phyloP scores from a whole-genome alignment of 2,329 filamentous ascomycete genomes.

The Calonectria naviculata region DNA sequence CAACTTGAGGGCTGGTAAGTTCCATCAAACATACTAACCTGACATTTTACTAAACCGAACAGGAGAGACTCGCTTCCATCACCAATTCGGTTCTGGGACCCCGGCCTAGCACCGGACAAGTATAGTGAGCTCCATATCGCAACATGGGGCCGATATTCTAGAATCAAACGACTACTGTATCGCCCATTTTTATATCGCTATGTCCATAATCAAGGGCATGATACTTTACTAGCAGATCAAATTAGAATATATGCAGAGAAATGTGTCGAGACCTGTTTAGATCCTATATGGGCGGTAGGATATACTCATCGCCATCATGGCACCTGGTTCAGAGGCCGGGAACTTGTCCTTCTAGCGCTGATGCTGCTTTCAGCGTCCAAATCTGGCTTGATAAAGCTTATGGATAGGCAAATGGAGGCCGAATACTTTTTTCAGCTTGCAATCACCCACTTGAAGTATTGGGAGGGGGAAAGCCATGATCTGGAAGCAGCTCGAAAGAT shows the following conservation, averaged over 20 bases:
- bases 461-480: conserved; percentile 11
- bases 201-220: background rate
- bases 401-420: conserved; percentile 4
- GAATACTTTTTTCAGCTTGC: background rate
- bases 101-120: background rate
- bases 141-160: conserved; percentile 9
- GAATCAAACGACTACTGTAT: background rate
- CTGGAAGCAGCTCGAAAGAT: background rate
- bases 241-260: conserved; percentile 5
- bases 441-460: conserved; percentile 7
- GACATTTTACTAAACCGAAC: background rate
- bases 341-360: background rate
- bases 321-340: conserved; percentile 10
- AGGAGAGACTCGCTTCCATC: conserved; percentile 11
- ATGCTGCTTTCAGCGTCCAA: conserved; percentile 1
- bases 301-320: conserved; percentile 11
- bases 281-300: background rate
- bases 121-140: conserved; percentile 13
- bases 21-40: no score
- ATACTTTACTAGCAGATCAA: background rate
- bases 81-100: conserved; percentile 13
- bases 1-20: conserved; percentile 13
- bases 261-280: conserved; percentile 3
- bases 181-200: conserved; percentile 14
- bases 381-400: conserved; percentile 6